Evolutionary conservation across 1,139 yeast genomes (phyloP), one percentile per base, ranked within the genome.

Genomic region (Wickerhamomyces sp.): DNA sequence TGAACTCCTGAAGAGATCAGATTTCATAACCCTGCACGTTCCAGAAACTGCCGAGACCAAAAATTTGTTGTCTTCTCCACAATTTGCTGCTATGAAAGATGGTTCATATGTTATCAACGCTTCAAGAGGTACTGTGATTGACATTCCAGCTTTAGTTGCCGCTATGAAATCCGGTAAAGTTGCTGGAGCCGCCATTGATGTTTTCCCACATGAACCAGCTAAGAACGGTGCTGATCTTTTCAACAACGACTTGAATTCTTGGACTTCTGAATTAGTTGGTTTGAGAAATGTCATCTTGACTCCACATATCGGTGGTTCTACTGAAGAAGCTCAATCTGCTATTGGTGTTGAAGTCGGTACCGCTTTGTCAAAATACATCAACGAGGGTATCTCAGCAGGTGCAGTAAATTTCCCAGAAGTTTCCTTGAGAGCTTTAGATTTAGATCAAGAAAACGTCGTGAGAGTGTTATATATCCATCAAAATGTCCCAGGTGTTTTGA

Each of bases 391-490:
- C 52, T 84, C 97, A n/a, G 74, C 75, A 38, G 97, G 96, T 54
- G 91, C 98, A 8, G 98, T 91, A 43, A 91, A 91, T 72, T 89
- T 93, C 95, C 98, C 99, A 55, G 98, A 93, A 68, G 97, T 93
- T 49, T 70, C 91, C 16, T 72, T 91, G 55, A 85, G 97, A 68
- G 83, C 91, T 22, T 72, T 89, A 51, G 86, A 87, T 58, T 74
- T 83, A 60, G 96, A 88, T 56, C 95, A 87, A 65, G 80, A 83
- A 55, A 74, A 84, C 59, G 75, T 81, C 33, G 97, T 89, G 49
- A 86, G 98, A 70, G 96, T 91, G 28, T 72, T 93, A 55, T 91
- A 91, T 66, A 86, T 89, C 58, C 98, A 91, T 68, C 93, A 86
- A 64, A 91, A 91, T 65, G 96, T 93, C 52, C 98, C 99, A 25